Evolutionary conservation across 2,329 filamentous ascomycete species (phyloP), one percentile per base, ranked within the genome.

Genomic region (Penicillium sp.): DNA sequence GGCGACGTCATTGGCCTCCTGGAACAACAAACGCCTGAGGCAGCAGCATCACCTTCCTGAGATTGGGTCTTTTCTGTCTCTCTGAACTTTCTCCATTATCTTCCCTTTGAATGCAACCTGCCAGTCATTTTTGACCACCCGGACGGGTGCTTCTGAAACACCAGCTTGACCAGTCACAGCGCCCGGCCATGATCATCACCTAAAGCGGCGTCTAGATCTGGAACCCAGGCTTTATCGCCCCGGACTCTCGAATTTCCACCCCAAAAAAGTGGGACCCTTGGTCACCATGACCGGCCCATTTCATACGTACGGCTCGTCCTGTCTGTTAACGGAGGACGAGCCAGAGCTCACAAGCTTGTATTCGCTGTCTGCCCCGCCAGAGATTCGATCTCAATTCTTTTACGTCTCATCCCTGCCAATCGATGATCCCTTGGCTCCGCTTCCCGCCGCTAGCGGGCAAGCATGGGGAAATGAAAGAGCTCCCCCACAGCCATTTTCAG

Each of bases 341-440:
- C 65, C 73, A 13, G 67, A 74, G 42, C 66, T 66, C n/a, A 58
- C 68, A 42, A 66, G 70, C 45, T 69, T 71, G 56, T 65, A 69
- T 45, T 63, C 66, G 19, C 69, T 65, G 53, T 79, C 77, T 52
- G 80, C 84, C 24, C 88, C 89, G 16, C 81, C 84, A 0, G 69
- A 64, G 26, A 73, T 89, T 53, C 80, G 82, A 31, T 82, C 88
- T 22, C 90, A 91, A 61, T 96, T 91, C 78, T 96, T 96, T 76
- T 96, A 96, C 74, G 84, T 87, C 14, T 95, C 91, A 11, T 80
- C 87, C 13, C 83, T 93, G 49, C 88, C 91, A 29, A 92, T 96
- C 69, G 92, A 96, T 68, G 92, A 96, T 68, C 91, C 91, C 24
- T 82, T 96, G n/a, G 91, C 89, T 10, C 84, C 88, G 73, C 82